A percentile compares a stretch with the other conserved stretches of the same genome.
phyloP scores from a whole-genome alignment of 176 grass and related monocot genomes.

The Eragrostis nindensis region DNA sequence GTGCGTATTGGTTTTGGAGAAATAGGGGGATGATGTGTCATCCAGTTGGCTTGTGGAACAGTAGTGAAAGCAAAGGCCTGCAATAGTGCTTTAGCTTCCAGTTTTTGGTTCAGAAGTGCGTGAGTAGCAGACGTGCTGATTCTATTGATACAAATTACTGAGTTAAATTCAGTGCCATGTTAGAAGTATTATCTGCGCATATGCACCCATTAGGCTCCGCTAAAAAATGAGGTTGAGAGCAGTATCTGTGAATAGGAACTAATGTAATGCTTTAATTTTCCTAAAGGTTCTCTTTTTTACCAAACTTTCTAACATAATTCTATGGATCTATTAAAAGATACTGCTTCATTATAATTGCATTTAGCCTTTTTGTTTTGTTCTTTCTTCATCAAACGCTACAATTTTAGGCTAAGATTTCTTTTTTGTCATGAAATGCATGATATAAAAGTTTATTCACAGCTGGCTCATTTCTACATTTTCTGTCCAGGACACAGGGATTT shows the following conservation, averaged over 20 bases:
- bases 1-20: not conserved
- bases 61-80: constrained; percentile 5
- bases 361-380: not conserved
- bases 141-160: not conserved
- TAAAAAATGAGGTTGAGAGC: not conserved
- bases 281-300: not conserved
- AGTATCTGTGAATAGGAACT: not conserved
- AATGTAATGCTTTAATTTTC: not conserved
- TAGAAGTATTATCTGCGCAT: not conserved
- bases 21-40: not conserved
- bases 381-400: not conserved
- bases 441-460: not conserved
- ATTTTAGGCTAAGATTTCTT: no score
- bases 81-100: not conserved
- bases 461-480: constrained; percentile 25
- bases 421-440: constrained; percentile 1
- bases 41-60: not conserved
- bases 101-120: not conserved
- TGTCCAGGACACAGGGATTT: constrained; percentile 88
- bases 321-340: not conserved
- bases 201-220: not conserved
- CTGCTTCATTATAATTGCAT: not conserved
- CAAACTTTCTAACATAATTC: not conserved
- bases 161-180: not conserved
- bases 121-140: not conserved